Evolutionary conservation across 2,329 filamentous ascomycete genomes (phyloP), one percentile per base, ranked within the genome.

Genomic region (Coniochaeta ligniaria): DNA sequence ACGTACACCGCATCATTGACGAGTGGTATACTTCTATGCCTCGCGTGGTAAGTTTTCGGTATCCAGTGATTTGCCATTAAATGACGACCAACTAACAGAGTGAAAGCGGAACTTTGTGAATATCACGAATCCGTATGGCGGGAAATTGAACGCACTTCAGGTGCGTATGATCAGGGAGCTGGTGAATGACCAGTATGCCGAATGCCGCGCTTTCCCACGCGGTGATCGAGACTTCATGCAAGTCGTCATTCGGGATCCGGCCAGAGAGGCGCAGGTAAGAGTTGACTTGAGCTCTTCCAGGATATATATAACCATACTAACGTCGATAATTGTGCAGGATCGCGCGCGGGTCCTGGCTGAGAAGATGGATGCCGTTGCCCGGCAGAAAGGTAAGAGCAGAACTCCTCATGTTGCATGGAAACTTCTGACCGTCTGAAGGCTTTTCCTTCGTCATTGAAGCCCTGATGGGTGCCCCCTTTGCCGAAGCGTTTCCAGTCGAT

Each of bases 361-460:
- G 6, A 61, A 65, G 1, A 24, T 45, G 2, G 16, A 35, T 0
- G 61, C 65, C 2, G 22, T 71, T 1, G 9, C n/a, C 1, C 57
- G 35, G 7, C 69, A 70, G 54, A 65, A 55, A 28, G 68, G 62
- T 63, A 17, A 57, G 57, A 59, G 17, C 1, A 28, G 5, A 41
- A 60, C 20, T 4, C 54, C 2, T 33, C 57, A 28, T 36, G 17
- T 22, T 12, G 31, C 20, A 7, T 56, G 11, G 45, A 17, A 12
- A 11, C 11, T n/a, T 38, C 33, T 33, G 24, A 56, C 3, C 6
- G n/a, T 31, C 54, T 35, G n/a, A 12, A 62, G 60, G 58, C 28
- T 63, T 73, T 20, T 66, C 71, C 24, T 66, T 71, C 26, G 50
- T 75, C 16, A 65, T 74, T n/a, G 73, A 74, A 50, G 72, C 72